These are phyloP conservation scores for Trichothecium roseum DNA, from an alignment of 2,329 filamentous ascomycete species.

Conservation along the genomic window DNA sequence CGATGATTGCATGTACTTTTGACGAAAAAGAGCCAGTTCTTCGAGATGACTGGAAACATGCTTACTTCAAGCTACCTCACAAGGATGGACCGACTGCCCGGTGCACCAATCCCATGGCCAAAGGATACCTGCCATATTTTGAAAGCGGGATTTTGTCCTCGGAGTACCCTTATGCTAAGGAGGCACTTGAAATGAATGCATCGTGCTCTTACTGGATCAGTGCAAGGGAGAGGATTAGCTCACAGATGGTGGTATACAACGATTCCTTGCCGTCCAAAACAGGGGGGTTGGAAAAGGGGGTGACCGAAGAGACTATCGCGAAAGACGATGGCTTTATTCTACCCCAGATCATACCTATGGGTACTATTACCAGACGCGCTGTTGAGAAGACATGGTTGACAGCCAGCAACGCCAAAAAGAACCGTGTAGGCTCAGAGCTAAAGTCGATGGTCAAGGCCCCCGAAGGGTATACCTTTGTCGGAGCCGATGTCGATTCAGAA, in stretches of 20 bases:
- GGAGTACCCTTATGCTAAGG: conserved; percentile 81
- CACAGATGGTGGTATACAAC: conserved; percentile 90
- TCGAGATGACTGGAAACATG: conserved; percentile 51
- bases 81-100: conserved; percentile 84
- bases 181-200: conserved; percentile 95
- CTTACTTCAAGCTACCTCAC: conserved; percentile 90
- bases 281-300: conserved; percentile 1
- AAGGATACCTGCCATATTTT: conserved; percentile 83
- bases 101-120: conserved; percentile 81
- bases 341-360: conserved; percentile 96
- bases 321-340: conserved; percentile 64
- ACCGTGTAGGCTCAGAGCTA: conserved; percentile 89
- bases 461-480: conserved; percentile 84
- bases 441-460: conserved; percentile 96
- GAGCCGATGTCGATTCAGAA: conserved; percentile 93
- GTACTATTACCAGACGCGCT: conserved; percentile 84
- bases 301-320: conserved; percentile 10
- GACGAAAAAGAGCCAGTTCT: conserved; percentile 60
- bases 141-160: conserved; percentile 82
- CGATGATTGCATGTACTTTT: conserved; percentile 68
- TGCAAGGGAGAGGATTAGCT: conserved; percentile 81
- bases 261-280: conserved; percentile 35
- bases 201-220: conserved; percentile 99
- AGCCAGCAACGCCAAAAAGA: conserved; percentile 92
- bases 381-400: conserved; percentile 99